These are phyloP conservation scores for Coemansia sp. DNA, from an alignment of 192 early-diverging fungal genomes.

Conservation along the genomic window DNA sequence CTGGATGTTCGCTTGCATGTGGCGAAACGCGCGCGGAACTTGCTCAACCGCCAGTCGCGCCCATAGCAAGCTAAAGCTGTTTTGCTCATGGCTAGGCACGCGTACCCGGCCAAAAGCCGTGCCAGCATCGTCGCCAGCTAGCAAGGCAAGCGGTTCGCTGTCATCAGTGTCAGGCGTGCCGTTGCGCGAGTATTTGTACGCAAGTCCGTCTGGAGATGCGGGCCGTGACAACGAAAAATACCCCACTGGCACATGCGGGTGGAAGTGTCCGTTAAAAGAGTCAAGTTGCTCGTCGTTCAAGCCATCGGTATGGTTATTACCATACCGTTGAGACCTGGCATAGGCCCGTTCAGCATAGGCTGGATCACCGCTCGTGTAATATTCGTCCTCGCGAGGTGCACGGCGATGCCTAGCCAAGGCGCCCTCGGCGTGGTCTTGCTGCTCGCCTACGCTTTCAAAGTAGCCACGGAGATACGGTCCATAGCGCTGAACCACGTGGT, in stretches of 20 bases:
- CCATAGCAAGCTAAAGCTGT: slow-evolving; percentile 14
- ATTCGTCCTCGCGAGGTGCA: slow-evolving; percentile 5
- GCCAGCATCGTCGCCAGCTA: slow-evolving; percentile 12
- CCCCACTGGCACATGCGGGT: slow-evolving; percentile 33
- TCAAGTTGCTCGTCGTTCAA: slow-evolving; percentile 8
- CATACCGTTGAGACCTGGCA: too few species aligned
- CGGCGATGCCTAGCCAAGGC: neutral
- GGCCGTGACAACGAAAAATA: slow-evolving; percentile 38
- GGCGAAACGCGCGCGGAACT: slow-evolving; percentile 39
- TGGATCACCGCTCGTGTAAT: neutral
- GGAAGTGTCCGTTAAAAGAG: neutral
- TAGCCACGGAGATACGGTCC: slow-evolving; percentile 40
- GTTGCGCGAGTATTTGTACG: slow-evolving; percentile 15
- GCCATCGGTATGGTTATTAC: slow-evolving; percentile 10
- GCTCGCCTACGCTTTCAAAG: slow-evolving; percentile 17
- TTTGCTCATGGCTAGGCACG: neutral
- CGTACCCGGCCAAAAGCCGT: neutral
- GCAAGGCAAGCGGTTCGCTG: slow-evolving; percentile 20
- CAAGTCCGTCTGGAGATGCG: slow-evolving; percentile 13
- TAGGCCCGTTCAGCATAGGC: neutral
- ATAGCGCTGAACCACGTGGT: slow-evolving; percentile 44
- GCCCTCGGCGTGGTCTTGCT: slow-evolving; percentile 5
- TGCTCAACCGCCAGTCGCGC: slow-evolving; percentile 28
- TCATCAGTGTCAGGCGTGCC: slow-evolving; percentile 16
- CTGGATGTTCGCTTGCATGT: slow-evolving; percentile 30